Conservation (phyloP, 2,329 filamentous ascomycete genomes). For the Sodiomyces alkalinus region DNA sequence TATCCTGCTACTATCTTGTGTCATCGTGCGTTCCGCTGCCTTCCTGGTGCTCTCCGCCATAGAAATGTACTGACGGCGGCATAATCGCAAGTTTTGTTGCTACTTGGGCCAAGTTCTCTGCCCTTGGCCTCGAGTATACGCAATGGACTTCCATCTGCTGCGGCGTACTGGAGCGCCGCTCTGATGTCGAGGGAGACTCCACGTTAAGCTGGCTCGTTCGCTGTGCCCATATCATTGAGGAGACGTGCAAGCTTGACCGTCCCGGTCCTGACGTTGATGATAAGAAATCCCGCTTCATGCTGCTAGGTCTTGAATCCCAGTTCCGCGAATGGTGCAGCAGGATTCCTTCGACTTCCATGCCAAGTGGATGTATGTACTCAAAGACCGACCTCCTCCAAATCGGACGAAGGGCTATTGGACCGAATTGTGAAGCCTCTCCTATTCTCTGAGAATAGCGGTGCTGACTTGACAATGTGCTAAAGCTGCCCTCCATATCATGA, state of each 20-base stretch:
- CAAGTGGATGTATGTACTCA: no score
- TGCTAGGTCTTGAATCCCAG: slow-evolving; percentile 32
- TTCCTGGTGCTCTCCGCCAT: no score
- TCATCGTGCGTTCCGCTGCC: slow-evolving; percentile 20
- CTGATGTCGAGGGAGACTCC: slow-evolving; percentile 21
- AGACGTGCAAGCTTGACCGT: slow-evolving; percentile 18
- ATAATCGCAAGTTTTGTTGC: slow-evolving; percentile 24
- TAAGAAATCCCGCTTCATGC: slow-evolving; percentile 22
- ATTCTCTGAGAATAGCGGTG: no score
- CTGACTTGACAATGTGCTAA: neutral
- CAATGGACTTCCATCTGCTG: slow-evolving; percentile 29
- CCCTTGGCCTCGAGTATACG: slow-evolving; percentile 18
- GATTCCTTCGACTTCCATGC: no score
- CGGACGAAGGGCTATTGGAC: no score
- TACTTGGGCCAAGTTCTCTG: slow-evolving; percentile 20
- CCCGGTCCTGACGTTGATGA: slow-evolving; percentile 11
- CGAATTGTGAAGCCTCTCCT: no score
- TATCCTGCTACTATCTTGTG: slow-evolving; percentile 26
- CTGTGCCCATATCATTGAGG: slow-evolving; percentile 22
- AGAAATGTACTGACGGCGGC: no score
- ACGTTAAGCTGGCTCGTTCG: slow-evolving; percentile 27
- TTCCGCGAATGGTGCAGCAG: slow-evolving; percentile 22
- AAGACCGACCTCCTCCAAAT: no score
- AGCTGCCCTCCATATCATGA: slow-evolving; percentile 4
- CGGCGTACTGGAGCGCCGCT: slow-evolving; percentile 23